These are phyloP conservation scores for Pisolithus tinctorius DNA, from an alignment of 768 basidiomycete species.

Conservation along the genomic window DNA sequence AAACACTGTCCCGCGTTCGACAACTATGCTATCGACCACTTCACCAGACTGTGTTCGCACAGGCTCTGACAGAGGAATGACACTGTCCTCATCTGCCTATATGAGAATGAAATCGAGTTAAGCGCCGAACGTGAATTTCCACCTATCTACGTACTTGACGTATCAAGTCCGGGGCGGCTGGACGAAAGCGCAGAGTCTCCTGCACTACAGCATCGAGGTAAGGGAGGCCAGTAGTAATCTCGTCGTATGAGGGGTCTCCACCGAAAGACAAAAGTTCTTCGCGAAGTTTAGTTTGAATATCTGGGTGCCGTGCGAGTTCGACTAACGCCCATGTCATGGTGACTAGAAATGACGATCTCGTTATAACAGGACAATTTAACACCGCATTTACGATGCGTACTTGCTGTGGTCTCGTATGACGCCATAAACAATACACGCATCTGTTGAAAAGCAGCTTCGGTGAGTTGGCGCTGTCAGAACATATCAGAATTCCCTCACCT, in stretches of 20 bases:
- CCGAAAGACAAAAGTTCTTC: constrained; percentile 40
- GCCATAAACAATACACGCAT: constrained; percentile 13
- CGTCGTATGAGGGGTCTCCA: constrained; percentile 47
- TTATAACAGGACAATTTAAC: too few species aligned
- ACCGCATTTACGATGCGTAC: constrained; percentile 1
- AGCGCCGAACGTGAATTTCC: not conserved
- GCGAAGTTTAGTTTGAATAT: constrained; percentile 42
- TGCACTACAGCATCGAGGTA: constrained; percentile 47
- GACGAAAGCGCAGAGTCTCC: constrained; percentile 39
- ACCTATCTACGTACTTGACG: constrained; percentile 9
- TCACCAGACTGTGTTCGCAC: constrained; percentile 37
- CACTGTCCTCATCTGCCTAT: constrained; percentile 45
- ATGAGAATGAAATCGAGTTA: too few species aligned
- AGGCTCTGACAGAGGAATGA: constrained; percentile 49
- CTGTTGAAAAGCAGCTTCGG: constrained; percentile 1
- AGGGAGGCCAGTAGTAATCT: constrained; percentile 42
- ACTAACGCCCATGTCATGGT: constrained; percentile 43
- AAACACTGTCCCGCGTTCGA: constrained; percentile 45
- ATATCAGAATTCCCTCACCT: constrained; percentile 2
- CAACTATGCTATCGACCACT: constrained; percentile 32
- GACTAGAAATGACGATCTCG: not conserved
- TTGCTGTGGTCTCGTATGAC: constrained; percentile 17
- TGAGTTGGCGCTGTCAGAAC: not conserved
- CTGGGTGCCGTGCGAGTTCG: constrained; percentile 40
- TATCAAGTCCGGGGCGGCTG: constrained; percentile 23